phyloP scores from a whole-genome alignment of 345 rosid genomes.

The Barbarea vulgaris region DNA sequence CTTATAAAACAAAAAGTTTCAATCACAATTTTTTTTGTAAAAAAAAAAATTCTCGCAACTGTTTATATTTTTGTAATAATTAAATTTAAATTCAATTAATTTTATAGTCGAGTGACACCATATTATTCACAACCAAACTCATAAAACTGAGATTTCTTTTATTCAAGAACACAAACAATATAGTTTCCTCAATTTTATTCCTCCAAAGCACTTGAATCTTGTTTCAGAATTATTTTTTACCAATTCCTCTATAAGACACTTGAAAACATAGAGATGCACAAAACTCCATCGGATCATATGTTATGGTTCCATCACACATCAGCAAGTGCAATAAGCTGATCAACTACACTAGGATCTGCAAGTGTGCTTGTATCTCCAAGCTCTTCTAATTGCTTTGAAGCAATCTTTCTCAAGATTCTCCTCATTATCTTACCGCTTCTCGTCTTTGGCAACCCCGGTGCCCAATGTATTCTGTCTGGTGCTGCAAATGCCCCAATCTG shows the following conservation, averaged over 20 bases:
- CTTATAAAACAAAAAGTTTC: too few species aligned
- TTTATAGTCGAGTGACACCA: not conserved
- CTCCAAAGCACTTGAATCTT: constrained; percentile 13
- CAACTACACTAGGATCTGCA: constrained; percentile 83
- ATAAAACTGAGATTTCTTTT: not conserved
- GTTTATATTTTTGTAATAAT: not conserved
- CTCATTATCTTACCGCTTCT: constrained; percentile 99
- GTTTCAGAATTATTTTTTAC: not conserved
- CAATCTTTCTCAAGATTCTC: constrained; percentile 91
- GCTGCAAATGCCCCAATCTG: constrained; percentile 98
- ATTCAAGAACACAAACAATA: constrained; percentile 18
- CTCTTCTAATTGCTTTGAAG: constrained; percentile 81
- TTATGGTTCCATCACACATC: constrained; percentile 45
- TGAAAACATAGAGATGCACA: constrained; percentile 9
- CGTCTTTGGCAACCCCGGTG: constrained; percentile 92
- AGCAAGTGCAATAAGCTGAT: constrained; percentile 74
- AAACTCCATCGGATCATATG: constrained; percentile 3
- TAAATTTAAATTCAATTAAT: not conserved
- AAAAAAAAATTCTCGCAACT: too few species aligned
- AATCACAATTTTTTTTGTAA: too few species aligned
- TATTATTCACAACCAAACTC: not conserved
- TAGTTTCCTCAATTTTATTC: constrained; percentile 10
- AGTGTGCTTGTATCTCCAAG: constrained; percentile 95
- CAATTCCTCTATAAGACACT: constrained; percentile 1
- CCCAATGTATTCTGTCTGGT: constrained; percentile 95